These are phyloP conservation scores for Trichoderma guizhouense DNA, from an alignment of 2,329 filamentous ascomycete species.

Conservation along the genomic window DNA sequence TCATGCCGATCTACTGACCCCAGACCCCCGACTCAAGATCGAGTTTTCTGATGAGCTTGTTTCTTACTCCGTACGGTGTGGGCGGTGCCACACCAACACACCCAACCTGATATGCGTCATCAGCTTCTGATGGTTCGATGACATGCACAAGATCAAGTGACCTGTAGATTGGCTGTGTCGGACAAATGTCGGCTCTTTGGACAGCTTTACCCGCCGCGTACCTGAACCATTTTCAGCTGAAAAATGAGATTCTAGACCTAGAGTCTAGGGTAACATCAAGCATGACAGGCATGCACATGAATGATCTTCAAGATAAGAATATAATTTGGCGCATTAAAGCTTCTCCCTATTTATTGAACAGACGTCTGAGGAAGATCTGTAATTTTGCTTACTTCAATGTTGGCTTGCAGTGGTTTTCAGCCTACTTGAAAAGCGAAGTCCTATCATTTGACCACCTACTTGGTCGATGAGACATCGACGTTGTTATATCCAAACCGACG, in stretches of 20 bases:
- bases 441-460: too few relatives aligned
- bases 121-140: neutral
- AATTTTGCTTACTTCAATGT: too few relatives aligned
- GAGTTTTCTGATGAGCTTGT: neutral
- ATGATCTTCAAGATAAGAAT: neutral
- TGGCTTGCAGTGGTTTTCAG: too few relatives aligned
- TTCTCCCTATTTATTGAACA: too few relatives aligned
- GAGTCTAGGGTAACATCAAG: neutral
- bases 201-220: neutral
- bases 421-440: too few relatives aligned
- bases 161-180: neutral
- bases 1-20: neutral
- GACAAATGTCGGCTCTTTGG: neutral
- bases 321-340: neutral
- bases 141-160: neutral
- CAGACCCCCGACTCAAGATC: neutral
- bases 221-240: neutral
- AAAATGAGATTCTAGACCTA: neutral
- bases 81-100: slow-evolving; percentile 2
- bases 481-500: too few relatives aligned
- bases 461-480: too few relatives aligned
- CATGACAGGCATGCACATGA: neutral
- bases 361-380: too few relatives aligned
- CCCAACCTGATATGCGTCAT: neutral
- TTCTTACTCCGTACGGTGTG: neutral